These are phyloP conservation scores for Dictyostelium brefeldianum DNA, from an alignment of 78 protist genomes.

Conservation along the genomic window DNA sequence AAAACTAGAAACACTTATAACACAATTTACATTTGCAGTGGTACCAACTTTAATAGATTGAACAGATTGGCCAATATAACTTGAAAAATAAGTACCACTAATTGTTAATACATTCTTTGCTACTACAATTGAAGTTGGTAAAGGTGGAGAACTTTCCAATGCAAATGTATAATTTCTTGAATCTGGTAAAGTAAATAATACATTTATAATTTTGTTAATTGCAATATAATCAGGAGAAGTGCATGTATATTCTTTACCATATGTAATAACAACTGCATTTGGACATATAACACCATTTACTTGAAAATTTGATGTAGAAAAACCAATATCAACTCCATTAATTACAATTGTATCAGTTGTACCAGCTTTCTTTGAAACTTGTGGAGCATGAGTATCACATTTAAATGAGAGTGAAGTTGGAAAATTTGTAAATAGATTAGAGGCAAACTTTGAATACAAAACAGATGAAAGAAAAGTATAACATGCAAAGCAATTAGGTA, in stretches of 20 bases:
- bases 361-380: no score
- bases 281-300: not conserved
- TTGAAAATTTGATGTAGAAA: not conserved
- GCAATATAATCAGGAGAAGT: not conserved
- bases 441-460: no score
- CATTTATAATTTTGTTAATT: not conserved
- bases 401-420: no score
- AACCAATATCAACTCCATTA: no score
- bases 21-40: not conserved
- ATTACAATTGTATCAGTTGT: no score
- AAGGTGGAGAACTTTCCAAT: not conserved
- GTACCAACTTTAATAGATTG: not conserved
- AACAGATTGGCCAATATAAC: not conserved
- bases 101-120: not conserved
- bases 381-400: no score
- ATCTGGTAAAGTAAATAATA: not conserved
- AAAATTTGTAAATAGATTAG: no score
- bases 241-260: not conserved
- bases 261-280: not conserved
- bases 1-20: not conserved
- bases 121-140: not conserved
- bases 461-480: no score
- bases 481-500: no score
- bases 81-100: not conserved
- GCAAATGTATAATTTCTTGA: not conserved